These are phyloP conservation scores for Penicillium sp. DNA, from an alignment of 2,329 filamentous ascomycete genomes.

Conservation along the genomic window DNA sequence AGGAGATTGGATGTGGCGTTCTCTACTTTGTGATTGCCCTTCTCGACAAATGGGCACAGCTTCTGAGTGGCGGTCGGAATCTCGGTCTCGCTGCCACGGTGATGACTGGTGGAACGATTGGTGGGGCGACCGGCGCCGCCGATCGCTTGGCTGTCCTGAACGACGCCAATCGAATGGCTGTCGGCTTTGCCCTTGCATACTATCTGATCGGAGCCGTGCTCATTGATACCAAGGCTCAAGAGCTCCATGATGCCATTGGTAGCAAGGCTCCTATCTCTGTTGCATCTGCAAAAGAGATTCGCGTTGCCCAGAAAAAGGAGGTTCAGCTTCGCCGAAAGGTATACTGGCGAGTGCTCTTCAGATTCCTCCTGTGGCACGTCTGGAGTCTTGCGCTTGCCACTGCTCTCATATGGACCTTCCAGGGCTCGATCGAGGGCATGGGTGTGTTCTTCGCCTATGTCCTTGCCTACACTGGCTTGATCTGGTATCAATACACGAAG, in stretches of 20 bases:
- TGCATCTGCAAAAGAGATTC: conserved; percentile 42
- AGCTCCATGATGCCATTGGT: conserved; percentile 47
- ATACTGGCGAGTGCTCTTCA: conserved; percentile 51
- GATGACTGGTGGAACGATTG: no score
- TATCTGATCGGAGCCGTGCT: conserved; percentile 56
- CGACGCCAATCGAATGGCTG: conserved; percentile 44
- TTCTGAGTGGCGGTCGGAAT: conserved; percentile 46
- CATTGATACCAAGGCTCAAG: conserved; percentile 54
- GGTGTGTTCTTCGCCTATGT: conserved; percentile 52
- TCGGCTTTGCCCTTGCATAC: conserved; percentile 56
- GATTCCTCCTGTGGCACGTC: conserved; percentile 51
- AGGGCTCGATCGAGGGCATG: conserved; percentile 41
- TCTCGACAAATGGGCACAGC: conserved; percentile 53
- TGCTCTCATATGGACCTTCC: conserved; percentile 53
- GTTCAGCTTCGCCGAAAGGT: conserved; percentile 46
- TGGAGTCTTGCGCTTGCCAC: conserved; percentile 52
- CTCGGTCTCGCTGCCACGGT: conserved; percentile 40
- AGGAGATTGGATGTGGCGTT: conserved; percentile 53
- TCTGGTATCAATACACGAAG: conserved; percentile 54
- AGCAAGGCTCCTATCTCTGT: conserved; percentile 43
- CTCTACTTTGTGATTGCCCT: conserved; percentile 55
- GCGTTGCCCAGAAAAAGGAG: conserved; percentile 45
- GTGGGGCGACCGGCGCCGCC: no score
- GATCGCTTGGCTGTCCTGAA: conserved; percentile 46
- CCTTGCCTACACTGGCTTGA: conserved; percentile 50